Evolutionary conservation across 768 basidiomycete species (phyloP).

Genomic region (Mycena floridula): DNA sequence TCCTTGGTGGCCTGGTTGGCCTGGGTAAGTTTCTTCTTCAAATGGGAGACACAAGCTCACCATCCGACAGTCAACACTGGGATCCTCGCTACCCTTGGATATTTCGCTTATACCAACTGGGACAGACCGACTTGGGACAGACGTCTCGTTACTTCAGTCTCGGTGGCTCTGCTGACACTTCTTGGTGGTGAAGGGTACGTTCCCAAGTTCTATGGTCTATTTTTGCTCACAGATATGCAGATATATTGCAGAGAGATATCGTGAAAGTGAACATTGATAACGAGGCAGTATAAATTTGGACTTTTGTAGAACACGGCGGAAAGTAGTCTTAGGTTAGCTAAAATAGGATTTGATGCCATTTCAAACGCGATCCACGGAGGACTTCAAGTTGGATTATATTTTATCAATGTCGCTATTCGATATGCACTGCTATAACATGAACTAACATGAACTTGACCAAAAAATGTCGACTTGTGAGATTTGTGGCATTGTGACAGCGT

Average conservation of each 20-base stretch:
- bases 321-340: no score
- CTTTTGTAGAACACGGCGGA: neutral
- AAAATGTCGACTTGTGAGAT: no score
- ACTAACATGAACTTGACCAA: no score
- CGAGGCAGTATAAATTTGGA: neutral
- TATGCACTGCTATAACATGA: no score
- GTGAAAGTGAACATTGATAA: conserved; percentile 2
- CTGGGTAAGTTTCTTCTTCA: conserved; percentile 34
- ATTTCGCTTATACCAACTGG: conserved; percentile 62
- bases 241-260: conserved; percentile 14
- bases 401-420: no score
- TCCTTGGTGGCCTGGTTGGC: conserved; percentile 60
- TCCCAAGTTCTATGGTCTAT: neutral
- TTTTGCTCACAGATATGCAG: conserved; percentile 1
- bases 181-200: conserved; percentile 66
- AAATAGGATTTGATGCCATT: no score
- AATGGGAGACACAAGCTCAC: neutral
- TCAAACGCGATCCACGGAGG: no score
- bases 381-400: no score
- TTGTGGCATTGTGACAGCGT: no score
- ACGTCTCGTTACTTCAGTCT: conserved; percentile 48
- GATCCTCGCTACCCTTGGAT: conserved; percentile 57
- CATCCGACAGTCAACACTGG: conserved; percentile 51
- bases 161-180: conserved; percentile 53
- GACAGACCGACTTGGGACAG: conserved; percentile 58